Evolutionary conservation across 2,329 filamentous ascomycete species (phyloP).

Genomic region (Colletotrichum chrysophilum): DNA sequence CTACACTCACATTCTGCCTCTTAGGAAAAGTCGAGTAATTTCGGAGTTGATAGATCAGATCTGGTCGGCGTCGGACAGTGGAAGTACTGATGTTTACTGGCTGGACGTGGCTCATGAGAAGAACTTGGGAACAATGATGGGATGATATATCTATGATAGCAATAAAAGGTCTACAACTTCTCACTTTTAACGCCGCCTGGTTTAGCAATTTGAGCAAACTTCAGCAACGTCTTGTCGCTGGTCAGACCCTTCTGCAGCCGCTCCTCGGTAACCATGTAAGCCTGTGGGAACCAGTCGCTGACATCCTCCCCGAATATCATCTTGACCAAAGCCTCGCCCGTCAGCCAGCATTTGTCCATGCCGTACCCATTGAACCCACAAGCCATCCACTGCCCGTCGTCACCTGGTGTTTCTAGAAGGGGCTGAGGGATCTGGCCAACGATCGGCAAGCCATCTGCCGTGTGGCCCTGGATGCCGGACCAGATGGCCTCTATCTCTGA

Average conservation of each 20-base stretch:
- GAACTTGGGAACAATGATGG: constrained; percentile 23
- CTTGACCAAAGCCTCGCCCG: constrained; percentile 24
- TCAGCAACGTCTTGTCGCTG: background rate
- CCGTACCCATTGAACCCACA: constrained; percentile 26
- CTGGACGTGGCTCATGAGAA: constrained; percentile 17
- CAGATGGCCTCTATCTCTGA: constrained; percentile 4
- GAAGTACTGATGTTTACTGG: constrained; percentile 24
- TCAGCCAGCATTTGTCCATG: constrained; percentile 26
- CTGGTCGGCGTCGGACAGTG: constrained; percentile 22
- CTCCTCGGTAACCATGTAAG: constrained; percentile 23
- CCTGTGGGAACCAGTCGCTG: constrained; percentile 24
- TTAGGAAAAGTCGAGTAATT: constrained; percentile 18
- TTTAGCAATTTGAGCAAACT: background rate
- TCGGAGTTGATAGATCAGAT: constrained; percentile 22
- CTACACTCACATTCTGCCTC: constrained; percentile 21
- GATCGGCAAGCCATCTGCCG: constrained; percentile 13
- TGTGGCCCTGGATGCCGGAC: constrained; percentile 14
- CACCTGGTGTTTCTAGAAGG: background rate
- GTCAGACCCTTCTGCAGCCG: constrained; percentile 23
- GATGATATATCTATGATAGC: background rate
- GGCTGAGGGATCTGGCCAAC: background rate
- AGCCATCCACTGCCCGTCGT: constrained; percentile 23
- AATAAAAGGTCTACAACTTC: background rate
- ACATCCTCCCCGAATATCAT: constrained; percentile 29
- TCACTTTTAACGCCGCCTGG: background rate